Evolutionary conservation across 768 basidiomycete species (phyloP), one percentile per base, ranked within the genome.

Genomic region (Lactarius indigo): DNA sequence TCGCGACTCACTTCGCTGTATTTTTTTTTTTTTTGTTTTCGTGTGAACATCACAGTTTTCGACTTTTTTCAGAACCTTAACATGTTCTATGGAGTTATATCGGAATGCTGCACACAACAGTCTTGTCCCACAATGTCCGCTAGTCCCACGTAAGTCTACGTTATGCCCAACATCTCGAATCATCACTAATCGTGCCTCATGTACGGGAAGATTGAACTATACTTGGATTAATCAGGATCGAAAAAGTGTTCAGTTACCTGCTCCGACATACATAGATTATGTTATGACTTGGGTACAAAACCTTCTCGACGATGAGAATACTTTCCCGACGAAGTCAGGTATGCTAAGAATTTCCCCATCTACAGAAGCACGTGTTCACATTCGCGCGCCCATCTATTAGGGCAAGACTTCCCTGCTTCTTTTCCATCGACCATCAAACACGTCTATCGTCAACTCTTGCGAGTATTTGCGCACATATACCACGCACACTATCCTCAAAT

Each of bases 61-160:
- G 96, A 98, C 78, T 97, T 98, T 77, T 98, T 96, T 76, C 92
- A 91, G 74, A 98, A 97, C 76, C 81, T 98, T 71, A 98, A 98
- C 78, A 89, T 93, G 77, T 98, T 98, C 77, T 98, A 97, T 76
- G 95, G 94, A 1, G 91, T 93, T 54, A 84, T 98, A 56, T 87
- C 94, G 5, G 96, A 98, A 76, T 90, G 88, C 73, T 98, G 96
- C 77, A 97, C 96, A 1, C 85, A 91, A 59, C 87, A 92, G 66
- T 84, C 87, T 28, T 98, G 96, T 80, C 91, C 92, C 1, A 87
- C 89, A 15, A 98, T 98, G 96, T 85, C 92, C 17, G 96, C 90
- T 15, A 94, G 96, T 1, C 81, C 86, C 37, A 83, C 83, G 96
- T 97, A 73, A 68, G 91, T 30, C 50, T 47, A 47, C 20, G 20